phyloP scores from a whole-genome alignment of 2,329 filamentous ascomycete species.

The Alternaria novae-zelandiae region DNA sequence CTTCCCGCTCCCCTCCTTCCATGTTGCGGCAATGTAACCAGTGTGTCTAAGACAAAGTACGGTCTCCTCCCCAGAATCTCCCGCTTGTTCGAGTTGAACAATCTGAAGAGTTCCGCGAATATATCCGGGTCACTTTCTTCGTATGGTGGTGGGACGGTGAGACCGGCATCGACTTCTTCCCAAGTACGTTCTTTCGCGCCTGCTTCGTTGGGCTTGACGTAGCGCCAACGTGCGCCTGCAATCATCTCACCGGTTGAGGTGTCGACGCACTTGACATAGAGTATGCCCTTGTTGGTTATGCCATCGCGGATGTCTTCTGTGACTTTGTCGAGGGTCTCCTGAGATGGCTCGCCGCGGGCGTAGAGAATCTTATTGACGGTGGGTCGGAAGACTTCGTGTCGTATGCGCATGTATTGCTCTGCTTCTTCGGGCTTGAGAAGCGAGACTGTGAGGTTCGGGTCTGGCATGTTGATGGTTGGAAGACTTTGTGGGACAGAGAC shows the following conservation, averaged over 20 bases:
- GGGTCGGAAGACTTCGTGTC: constrained; percentile 37
- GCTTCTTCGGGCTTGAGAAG: constrained; percentile 37
- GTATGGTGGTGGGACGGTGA: constrained; percentile 32
- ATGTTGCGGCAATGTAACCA: constrained; percentile 41
- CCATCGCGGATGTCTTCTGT: constrained; percentile 28
- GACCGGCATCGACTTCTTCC: constrained; percentile 37
- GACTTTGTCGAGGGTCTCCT: constrained; percentile 31
- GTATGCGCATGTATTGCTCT: constrained; percentile 39
- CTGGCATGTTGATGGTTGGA: constrained; percentile 17
- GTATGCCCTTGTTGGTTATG: constrained; percentile 30
- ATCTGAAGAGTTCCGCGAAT: constrained; percentile 24
- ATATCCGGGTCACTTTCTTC: constrained; percentile 35
- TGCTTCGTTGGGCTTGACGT: constrained; percentile 25
- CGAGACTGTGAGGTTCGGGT: constrained; percentile 33
- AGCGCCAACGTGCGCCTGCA: constrained; percentile 40
- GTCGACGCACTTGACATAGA: constrained; percentile 41
- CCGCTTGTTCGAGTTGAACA: constrained; percentile 34
- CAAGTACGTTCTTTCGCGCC: constrained; percentile 24
- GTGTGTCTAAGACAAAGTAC: constrained; percentile 39
- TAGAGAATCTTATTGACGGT: constrained; percentile 46
- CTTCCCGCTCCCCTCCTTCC: constrained; percentile 41
- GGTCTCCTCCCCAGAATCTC: constrained; percentile 28
- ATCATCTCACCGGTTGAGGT: constrained; percentile 31
- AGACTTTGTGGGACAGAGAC: background rate
- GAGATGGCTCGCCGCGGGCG: constrained; percentile 34